Conservation (phyloP, 2,329 filamentous ascomycete genomes). For the Colletotrichum camelliae region DNA sequence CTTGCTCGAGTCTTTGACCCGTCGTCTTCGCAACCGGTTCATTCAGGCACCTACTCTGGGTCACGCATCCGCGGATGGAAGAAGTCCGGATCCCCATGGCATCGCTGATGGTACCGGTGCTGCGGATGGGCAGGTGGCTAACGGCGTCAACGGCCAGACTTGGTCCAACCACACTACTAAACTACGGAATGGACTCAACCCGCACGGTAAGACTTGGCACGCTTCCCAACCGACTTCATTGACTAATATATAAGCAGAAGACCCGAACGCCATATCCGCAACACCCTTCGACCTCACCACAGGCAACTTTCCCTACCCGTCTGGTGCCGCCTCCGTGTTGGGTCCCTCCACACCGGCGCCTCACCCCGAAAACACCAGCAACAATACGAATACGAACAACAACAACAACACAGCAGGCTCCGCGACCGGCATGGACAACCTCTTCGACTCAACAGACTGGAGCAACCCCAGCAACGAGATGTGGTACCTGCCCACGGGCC, state of each 20-base stretch:
- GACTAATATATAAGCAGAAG: constrained; percentile 8
- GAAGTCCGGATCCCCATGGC: constrained; percentile 42
- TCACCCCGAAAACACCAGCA: constrained; percentile 33
- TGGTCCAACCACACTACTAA: constrained; percentile 41
- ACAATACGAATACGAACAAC: constrained; percentile 26
- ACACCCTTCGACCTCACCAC: constrained; percentile 65
- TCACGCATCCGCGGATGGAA: constrained; percentile 43
- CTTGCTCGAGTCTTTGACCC: constrained; percentile 79
- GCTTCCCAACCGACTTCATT: constrained; percentile 10
- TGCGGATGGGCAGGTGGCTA: constrained; percentile 1
- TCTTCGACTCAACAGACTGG: constrained; percentile 59
- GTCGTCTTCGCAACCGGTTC: constrained; percentile 75
- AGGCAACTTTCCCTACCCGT: constrained; percentile 59
- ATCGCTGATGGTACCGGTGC: constrained; percentile 22
- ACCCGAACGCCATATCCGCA: constrained; percentile 57
- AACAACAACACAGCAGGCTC: constrained; percentile 25
- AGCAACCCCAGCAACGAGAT: constrained; percentile 62
- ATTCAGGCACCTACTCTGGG: constrained; percentile 65
- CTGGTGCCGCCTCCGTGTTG: constrained; percentile 51
- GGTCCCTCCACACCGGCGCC: constrained; percentile 55
- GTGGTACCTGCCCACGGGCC: constrained; percentile 70
- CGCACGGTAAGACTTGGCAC: constrained; percentile 36
- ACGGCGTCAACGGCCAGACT: constrained; percentile 12
- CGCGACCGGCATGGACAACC: constrained; percentile 31
- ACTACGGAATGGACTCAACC: constrained; percentile 44